phyloP scores from a whole-genome alignment of 331 rosid species.

The Pyracantha coccinea region DNA sequence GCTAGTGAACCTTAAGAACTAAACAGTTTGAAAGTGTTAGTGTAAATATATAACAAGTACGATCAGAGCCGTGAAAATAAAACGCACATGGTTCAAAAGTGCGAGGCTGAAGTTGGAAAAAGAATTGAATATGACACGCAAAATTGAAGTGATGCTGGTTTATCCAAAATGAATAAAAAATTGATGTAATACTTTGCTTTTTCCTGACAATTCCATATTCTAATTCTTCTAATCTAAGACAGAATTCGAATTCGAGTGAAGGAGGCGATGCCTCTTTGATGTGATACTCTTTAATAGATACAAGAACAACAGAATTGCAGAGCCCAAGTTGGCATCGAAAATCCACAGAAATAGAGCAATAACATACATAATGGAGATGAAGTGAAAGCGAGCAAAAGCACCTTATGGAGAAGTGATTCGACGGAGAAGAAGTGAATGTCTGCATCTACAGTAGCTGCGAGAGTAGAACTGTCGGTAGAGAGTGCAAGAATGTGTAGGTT shows the following conservation, averaged over 20 bases:
- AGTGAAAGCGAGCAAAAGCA: not conserved
- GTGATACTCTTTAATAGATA: not conserved
- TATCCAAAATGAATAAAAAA: not conserved
- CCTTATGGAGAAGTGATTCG: slow-evolving; percentile 41
- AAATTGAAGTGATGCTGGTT: not conserved
- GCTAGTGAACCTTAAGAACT: too few species aligned
- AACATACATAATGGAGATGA: not conserved
- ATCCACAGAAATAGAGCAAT: not conserved
- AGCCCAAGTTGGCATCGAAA: not conserved
- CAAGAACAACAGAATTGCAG: not conserved
- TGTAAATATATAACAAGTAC: not conserved
- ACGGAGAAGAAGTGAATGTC: slow-evolving; percentile 36
- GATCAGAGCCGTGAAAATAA: not conserved
- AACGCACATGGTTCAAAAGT: not conserved
- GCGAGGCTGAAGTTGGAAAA: not conserved
- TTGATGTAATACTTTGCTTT: not conserved
- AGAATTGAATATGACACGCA: not conserved
- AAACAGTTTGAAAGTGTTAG: not conserved
- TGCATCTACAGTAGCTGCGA: slow-evolving; percentile 40
- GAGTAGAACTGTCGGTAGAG: slow-evolving; percentile 35
- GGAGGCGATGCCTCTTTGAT: too few species aligned
- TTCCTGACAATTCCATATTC: too few species aligned
- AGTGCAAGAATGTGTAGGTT: slow-evolving; percentile 43
- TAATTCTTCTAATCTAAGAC: too few species aligned
- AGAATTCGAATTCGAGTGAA: too few species aligned